Base-by-base conservation (phyloP, 306 rosid genomes). In the Carpinus viminea region DNA sequence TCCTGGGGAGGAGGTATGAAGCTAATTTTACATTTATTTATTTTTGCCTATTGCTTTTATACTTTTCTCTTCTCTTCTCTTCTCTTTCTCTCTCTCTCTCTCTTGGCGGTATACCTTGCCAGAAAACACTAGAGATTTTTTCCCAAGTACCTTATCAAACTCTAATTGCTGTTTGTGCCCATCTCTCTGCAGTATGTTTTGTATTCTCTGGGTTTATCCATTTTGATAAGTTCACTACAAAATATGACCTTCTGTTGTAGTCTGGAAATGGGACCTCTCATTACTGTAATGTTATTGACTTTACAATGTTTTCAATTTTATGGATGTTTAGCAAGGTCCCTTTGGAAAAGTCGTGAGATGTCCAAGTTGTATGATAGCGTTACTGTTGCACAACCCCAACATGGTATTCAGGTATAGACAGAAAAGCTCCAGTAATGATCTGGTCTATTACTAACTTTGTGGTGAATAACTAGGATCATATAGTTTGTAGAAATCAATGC, bases 371-470 rank as follows among this genome's bases (percentile, higher is more conserved):
- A 83, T 62, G 86, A 70, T 93, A 77, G 98, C 99, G 74, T 91
- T 57, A 91, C 91, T 64, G 98, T 95, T 85, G 96, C 98, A 45
- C 99, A 95, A 85, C 99, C 98, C 13, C 98, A 95, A 48, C 95
- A 91, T 79, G 99, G 99, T 79, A 89, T 95, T 84, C 97, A 95
- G 97, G 98, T 92, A 87, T 12, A 36, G 54, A 71, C 54, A 74
- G 8, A 72, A 18, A 31, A 8, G 26, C 7, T 4, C 21, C 34
- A 11, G 36, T 66, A 66, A 36, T 43, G 47, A 36, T 36, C 50
- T 66, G 71, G 71, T 66, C 8, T 61, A 61, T 12, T 52, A 8
- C 53, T 13, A 45, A 26, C 21, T 55, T 51, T n/a, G 54, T 15
- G 1, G 46, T 50, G 70, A 28, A 54, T 31, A 45, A 12, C 26